Base-by-base conservation (phyloP, 176 grass and related monocot genomes). In the Secale cereale region DNA sequence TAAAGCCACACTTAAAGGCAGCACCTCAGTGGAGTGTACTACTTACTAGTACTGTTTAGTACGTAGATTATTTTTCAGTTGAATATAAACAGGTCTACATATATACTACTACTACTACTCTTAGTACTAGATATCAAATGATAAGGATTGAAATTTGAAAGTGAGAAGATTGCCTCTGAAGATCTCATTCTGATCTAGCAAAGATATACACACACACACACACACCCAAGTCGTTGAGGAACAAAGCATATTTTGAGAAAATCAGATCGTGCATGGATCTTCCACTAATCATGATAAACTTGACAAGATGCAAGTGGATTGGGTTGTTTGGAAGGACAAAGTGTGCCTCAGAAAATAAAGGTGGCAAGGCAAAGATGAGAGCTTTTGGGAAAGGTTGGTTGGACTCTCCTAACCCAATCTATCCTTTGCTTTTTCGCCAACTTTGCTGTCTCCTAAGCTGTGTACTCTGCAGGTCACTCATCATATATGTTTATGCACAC, bases 261-360 rank as follows among this genome's bases (percentile, higher is more conserved):
- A 76, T 54, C 27, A 76, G 45, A 76, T 29, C 45, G n/a, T 71
- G 68, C 68, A 76, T 76, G 73, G 15, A 30, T 20, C 73, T 46
- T 8, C 73, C 45, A 54, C 43, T 76, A 54, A 76, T 76, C 43
- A 76, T 76, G 73, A 76, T 76, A 76, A 54, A 76, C 45, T 52
- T 76, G 72, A 75, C 43, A 48, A 48, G 30, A 52, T 50, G 73
- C 45, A 54, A 76, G 73, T 76, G 73, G 73, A 76, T 54, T 22
- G 48, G 27, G 52, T 7, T 25, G 57, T 60, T 60, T 60, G 57
- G n/a, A 11, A 10, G 57, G 8, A 60, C 57, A 76, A 76, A 76
- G 73, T 54, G 43, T 75, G 27, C 27, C 10, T 30, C 1, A 28
- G 14, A 3, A 13, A 30, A 75, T 20, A 28, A 19, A 52, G 57